Evolutionary conservation across 352 stramenopile genomes (phyloP).

Genomic region (Elongisporangium senticosum): DNA sequence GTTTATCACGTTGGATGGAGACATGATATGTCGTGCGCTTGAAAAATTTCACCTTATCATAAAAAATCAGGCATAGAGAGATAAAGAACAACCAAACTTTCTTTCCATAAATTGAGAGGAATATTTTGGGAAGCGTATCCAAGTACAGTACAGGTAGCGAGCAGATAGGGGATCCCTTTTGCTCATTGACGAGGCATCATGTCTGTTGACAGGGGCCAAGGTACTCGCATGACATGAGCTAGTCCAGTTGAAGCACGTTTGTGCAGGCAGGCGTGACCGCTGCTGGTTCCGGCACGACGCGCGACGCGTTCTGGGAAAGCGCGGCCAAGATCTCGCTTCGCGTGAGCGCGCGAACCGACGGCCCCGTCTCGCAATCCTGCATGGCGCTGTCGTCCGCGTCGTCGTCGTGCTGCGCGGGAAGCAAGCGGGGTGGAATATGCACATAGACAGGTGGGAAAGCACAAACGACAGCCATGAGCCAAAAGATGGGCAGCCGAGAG

Average conservation of each 20-base stretch:
- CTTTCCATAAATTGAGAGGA: background rate
- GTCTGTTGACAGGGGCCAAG: background rate
- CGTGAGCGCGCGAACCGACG: constrained; percentile 32
- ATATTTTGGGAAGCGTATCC: background rate
- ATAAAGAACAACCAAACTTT: background rate
- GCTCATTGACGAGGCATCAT: background rate
- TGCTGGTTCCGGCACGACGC: background rate
- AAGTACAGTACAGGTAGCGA: constrained; percentile 29
- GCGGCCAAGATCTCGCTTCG: constrained; percentile 51
- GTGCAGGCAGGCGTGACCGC: background rate
- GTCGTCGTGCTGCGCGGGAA: constrained; percentile 10
- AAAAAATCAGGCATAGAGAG: background rate
- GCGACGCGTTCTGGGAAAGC: constrained; percentile 9
- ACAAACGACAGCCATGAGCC: background rate
- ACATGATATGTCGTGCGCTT: background rate
- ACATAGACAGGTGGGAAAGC: background rate
- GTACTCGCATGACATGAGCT: background rate
- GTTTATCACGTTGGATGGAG: background rate
- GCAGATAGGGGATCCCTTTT: constrained; percentile 2
- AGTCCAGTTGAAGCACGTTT: background rate
- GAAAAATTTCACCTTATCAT: background rate
- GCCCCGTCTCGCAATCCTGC: constrained; percentile 2
- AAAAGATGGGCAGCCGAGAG: background rate
- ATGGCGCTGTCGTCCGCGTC: constrained; percentile 1
- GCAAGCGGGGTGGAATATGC: background rate